A percentile compares a stretch with the other conserved stretches of the same genome.
These are phyloP conservation scores for Adansonia gregorii DNA, from an alignment of 441 rosid species.

Conservation along the genomic window DNA sequence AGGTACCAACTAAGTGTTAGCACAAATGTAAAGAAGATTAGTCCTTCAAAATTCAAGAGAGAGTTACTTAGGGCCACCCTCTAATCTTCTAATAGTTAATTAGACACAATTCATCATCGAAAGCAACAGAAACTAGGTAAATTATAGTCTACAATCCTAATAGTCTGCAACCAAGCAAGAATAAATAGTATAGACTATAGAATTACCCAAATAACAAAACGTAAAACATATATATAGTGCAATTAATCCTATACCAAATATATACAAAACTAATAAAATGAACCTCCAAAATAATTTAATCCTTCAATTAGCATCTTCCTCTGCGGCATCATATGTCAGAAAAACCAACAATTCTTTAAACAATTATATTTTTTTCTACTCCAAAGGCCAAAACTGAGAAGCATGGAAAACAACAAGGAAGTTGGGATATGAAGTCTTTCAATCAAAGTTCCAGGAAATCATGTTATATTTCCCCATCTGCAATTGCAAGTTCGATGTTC, in stretches of 20 bases:
- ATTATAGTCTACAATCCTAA: background rate
- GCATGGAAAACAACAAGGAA: background rate
- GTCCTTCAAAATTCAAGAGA: background rate
- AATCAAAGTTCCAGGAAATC: background rate
- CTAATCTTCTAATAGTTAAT: background rate
- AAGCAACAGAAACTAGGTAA: background rate
- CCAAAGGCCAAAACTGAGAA: background rate
- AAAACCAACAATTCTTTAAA: background rate
- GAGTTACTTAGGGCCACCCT: background rate
- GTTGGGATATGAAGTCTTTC: background rate
- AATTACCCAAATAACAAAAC: background rate
- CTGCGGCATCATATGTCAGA: background rate
- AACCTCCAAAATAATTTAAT: background rate
- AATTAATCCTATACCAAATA: background rate
- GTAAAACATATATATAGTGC: background rate
- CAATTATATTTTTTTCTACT: background rate
- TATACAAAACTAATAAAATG: background rate
- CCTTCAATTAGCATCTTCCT: background rate
- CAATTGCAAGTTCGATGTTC: background rate
- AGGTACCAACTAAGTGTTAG: background rate
- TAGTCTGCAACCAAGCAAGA: background rate
- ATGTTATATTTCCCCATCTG: background rate
- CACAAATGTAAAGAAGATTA: background rate
- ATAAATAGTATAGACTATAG: background rate
- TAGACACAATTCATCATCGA: slow-evolving; percentile 1